These are phyloP conservation scores for Dacryopinax spathularia DNA, from an alignment of 768 basidiomycete species.

Conservation along the genomic window DNA sequence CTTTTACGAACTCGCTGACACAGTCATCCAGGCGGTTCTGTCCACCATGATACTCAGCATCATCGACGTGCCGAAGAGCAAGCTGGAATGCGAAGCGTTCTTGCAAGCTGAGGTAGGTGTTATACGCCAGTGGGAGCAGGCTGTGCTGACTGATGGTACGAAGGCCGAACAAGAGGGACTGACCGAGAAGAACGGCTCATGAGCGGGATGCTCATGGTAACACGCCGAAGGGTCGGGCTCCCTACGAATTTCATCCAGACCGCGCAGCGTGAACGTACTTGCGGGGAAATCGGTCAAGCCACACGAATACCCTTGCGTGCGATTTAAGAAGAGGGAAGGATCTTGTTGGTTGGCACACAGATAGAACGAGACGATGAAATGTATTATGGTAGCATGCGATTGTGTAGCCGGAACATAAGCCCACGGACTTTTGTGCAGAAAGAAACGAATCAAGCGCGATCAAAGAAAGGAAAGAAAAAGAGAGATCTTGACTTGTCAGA, in stretches of 20 bases:
- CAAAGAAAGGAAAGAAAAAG: neutral
- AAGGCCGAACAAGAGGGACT: neutral
- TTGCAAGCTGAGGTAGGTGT: conserved; percentile 34
- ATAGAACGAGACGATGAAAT: conserved; percentile 3
- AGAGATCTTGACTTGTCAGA: neutral
- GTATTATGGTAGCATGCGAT: conserved; percentile 4
- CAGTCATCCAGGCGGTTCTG: conserved; percentile 30
- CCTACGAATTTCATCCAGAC: too few species aligned
- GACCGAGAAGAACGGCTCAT: neutral
- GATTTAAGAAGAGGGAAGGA: too few species aligned
- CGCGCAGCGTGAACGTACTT: too few species aligned
- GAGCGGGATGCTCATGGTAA: too few species aligned
- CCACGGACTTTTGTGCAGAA: neutral
- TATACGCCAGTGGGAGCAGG: neutral
- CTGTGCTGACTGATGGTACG: neutral
- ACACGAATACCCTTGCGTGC: too few species aligned
- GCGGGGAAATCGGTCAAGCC: too few species aligned
- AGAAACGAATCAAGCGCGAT: too few species aligned
- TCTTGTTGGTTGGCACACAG: neutral
- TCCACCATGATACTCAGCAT: conserved; percentile 48
- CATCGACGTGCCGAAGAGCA: conserved; percentile 51
- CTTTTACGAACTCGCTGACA: neutral
- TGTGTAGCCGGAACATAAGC: conserved; percentile 2
- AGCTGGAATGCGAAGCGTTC: conserved; percentile 48
- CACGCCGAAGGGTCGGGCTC: too few species aligned